These are phyloP conservation scores for Chernovozyma sophiae-reginae DNA, from an alignment of 1,139 yeast species.

Conservation along the genomic window DNA sequence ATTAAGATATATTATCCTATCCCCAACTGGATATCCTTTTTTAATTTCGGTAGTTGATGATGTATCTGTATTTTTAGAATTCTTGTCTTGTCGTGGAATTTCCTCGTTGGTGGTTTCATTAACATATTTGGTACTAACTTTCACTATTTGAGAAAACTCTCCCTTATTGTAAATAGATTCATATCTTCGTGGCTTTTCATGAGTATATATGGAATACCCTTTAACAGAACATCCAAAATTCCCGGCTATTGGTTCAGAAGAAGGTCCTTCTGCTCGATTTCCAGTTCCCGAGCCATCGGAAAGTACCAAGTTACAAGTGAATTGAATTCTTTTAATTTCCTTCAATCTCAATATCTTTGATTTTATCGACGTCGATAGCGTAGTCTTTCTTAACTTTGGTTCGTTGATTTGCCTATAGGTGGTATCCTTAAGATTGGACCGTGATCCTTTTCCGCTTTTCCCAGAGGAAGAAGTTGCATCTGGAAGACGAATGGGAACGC, in stretches of 20 bases:
- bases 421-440: background rate
- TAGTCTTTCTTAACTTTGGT: conserved; percentile 23
- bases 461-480: background rate
- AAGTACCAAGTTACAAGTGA: conserved; percentile 51
- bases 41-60: conserved; percentile 11
- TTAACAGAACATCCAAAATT: conserved; percentile 58
- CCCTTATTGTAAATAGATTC: conserved; percentile 46
- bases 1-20: conserved; percentile 24
- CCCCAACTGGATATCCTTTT: conserved; percentile 27
- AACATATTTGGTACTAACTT: conserved; percentile 35
- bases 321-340: conserved; percentile 59
- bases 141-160: conserved; percentile 51
- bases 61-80: conserved; percentile 17
- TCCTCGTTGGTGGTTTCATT: conserved; percentile 18
- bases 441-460: background rate
- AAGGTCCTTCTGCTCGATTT: background rate
- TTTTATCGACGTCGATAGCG: conserved; percentile 43
- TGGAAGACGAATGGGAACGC: background rate
- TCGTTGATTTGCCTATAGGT: background rate
- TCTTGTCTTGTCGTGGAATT: conserved; percentile 10
- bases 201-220: conserved; percentile 64
- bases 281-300: conserved; percentile 31
- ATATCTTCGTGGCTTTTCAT: conserved; percentile 43
- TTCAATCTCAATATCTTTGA: conserved; percentile 51
- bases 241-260: conserved; percentile 18